Evolutionary conservation across 495 filamentous ascomycete species (phyloP), one percentile per base, ranked within the genome.

Genomic region (Cairneyella variabilis): DNA sequence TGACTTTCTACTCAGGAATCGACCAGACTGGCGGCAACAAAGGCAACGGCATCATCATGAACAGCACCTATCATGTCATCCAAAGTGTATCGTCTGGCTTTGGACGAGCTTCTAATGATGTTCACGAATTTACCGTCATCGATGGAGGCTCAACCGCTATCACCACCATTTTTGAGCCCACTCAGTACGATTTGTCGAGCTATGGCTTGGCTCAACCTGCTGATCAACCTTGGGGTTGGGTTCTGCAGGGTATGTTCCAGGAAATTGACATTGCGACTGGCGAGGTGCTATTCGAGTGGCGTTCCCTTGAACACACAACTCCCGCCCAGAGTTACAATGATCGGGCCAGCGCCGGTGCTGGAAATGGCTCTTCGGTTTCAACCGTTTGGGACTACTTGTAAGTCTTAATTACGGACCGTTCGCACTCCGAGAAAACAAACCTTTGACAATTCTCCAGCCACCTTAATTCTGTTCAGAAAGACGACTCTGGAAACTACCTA

Each of bases 171-270:
- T 82, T 78, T 51, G 68, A 78, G 22, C 64, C 66, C 0, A 64
- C 66, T 4, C 58, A 57, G 0, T 67, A 67, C 6, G 71, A 82
- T 48, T n/a, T n/a, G n/a, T n/a, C n/a, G n/a, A n/a, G n/a, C n/a
- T n/a, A n/a, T n/a, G n/a, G n/a, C n/a, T n/a, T n/a, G n/a, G n/a
- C 58, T 82, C 4, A 10, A 64, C 65, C 0, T 53, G 64, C 3
- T 66, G 67, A 65, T 0, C 28, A 21, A 20, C 32, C 63, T 4
- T 45, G 75, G 43, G 76, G 76, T 28, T 79, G 72, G 70, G 70
- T 81, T 44, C 75, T 68, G 23, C 75, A 81, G 50, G 66, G 76
- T 17, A 67, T 72, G 2, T 71, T 81, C 43, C 76, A 77, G 53
- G 78, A 80, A 69, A 59, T 71, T 14, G 63, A 76, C 21, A 62